A percentile compares a stretch with the other conserved stretches of the same genome.
Conservation (phyloP, 2,329 filamentous ascomycete genomes). For the Diaporthe amygdali region DNA sequence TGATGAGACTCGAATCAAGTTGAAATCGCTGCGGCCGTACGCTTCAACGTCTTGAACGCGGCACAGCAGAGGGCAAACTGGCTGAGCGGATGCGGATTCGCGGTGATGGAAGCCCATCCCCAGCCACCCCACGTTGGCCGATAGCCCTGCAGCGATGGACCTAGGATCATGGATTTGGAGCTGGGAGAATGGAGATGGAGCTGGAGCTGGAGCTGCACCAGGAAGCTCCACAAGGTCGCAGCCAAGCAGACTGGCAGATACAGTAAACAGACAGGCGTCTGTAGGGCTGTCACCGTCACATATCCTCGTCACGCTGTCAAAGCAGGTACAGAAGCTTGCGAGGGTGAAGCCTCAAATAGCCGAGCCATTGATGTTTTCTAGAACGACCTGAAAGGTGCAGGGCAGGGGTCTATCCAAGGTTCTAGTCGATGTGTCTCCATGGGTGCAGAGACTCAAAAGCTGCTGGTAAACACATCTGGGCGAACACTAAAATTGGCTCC, state of each 20-base stretch:
- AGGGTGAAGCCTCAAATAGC: not conserved
- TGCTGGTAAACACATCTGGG: not conserved
- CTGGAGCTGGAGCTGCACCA: not conserved
- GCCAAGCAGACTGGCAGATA: not conserved
- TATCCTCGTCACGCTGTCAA: not conserved
- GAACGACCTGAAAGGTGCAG: too few species aligned
- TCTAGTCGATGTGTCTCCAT: too few species aligned
- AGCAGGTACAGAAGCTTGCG: not conserved
- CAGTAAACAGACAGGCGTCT: not conserved
- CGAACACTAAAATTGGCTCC: slow-evolving; percentile 6
- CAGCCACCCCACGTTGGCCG: not conserved
- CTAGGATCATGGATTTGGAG: too few species aligned
- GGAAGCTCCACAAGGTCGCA: not conserved
- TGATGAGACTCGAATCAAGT: too few species aligned
- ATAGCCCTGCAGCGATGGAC: not conserved
- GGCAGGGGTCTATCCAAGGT: too few species aligned
- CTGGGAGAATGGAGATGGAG: too few species aligned
- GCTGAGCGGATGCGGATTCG: not conserved
- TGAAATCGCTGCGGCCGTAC: too few species aligned
- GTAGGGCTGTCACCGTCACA: not conserved
- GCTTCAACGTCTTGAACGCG: too few species aligned
- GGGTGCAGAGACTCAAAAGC: not conserved
- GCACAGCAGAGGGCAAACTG: too few species aligned
- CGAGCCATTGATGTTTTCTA: not conserved
- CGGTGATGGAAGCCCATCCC: not conserved